Percentiles rank a stretch among this genome's conserved stretches.
Evolutionary conservation across 2,329 filamentous ascomycete genomes (phyloP).

Genomic region (Trichoderma harzianum): DNA sequence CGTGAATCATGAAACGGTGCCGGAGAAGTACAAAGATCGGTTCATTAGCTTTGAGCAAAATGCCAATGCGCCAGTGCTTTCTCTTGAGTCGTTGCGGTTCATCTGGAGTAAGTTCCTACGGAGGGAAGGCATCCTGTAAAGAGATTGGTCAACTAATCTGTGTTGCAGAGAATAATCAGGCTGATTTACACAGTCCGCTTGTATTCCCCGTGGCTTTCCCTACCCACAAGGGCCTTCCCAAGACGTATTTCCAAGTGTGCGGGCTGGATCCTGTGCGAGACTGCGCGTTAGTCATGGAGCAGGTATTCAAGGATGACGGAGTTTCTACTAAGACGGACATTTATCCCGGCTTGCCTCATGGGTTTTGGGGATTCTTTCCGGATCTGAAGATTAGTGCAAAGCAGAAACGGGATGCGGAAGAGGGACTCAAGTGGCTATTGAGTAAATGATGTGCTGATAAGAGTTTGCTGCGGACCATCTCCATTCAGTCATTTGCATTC

Average conservation of each 20-base stretch:
- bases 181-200: conserved; percentile 25
- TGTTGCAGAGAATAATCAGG: conserved; percentile 26
- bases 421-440: conserved; percentile 27
- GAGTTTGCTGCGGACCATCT: neutral
- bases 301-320: conserved; percentile 28
- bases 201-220: conserved; percentile 27
- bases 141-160: neutral
- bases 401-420: conserved; percentile 23
- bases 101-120: conserved; percentile 24
- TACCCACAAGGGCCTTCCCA: conserved; percentile 26
- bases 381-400: conserved; percentile 24
- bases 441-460: neutral
- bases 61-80: conserved; percentile 25
- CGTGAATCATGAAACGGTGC: conserved; percentile 24
- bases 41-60: conserved; percentile 31
- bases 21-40: conserved; percentile 28
- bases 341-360: conserved; percentile 31
- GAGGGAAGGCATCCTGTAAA: neutral
- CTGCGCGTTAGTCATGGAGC: conserved; percentile 29
- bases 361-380: conserved; percentile 29
- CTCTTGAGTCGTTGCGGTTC: conserved; percentile 24
- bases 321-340: conserved; percentile 29
- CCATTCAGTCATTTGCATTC: neutral
- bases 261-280: conserved; percentile 32
- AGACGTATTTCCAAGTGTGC: conserved; percentile 33